Conservation (phyloP, 176 grass and related monocot species). For the Neostapfia colusana region DNA sequence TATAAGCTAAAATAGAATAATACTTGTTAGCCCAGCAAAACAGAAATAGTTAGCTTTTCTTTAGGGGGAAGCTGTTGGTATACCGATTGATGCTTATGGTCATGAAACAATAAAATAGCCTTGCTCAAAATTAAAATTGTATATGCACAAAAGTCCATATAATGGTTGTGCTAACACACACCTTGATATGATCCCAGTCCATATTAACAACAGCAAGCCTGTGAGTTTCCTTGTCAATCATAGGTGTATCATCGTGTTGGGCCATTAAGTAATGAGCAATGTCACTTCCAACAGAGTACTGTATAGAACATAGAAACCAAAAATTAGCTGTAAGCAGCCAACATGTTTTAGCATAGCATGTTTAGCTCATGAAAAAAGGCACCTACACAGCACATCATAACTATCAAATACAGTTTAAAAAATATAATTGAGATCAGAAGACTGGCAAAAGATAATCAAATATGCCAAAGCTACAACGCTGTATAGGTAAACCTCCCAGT, state of each 20-base stretch:
- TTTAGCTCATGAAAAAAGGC: not conserved
- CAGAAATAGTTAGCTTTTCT: not conserved
- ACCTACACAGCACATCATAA: not conserved
- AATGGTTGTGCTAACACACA: conserved; percentile 33
- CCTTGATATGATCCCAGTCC: conserved; percentile 98
- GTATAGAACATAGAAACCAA: conserved; percentile 11
- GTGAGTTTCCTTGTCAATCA: conserved; percentile 70
- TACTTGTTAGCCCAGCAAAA: not conserved
- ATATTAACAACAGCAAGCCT: conserved; percentile 89
- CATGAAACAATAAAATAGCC: conserved; percentile 9
- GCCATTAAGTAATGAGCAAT: conserved; percentile 72
- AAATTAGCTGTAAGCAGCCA: conserved; percentile 21
- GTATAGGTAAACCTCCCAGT: no score
- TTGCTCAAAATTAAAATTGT: conserved; percentile 3
- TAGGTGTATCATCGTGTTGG: conserved; percentile 71
- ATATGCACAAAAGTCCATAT: not conserved
- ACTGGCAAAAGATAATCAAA: not conserved
- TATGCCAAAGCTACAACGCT: no score
- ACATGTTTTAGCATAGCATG: not conserved
- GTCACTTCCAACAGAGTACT: conserved; percentile 67
- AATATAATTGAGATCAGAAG: not conserved
- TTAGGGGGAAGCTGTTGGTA: not conserved
- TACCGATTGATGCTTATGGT: not conserved
- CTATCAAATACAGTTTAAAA: not conserved
- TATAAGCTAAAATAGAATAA: not conserved